Conservation (phyloP, 2,329 filamentous ascomycete species). For the Arachnopeziza araneosa region DNA sequence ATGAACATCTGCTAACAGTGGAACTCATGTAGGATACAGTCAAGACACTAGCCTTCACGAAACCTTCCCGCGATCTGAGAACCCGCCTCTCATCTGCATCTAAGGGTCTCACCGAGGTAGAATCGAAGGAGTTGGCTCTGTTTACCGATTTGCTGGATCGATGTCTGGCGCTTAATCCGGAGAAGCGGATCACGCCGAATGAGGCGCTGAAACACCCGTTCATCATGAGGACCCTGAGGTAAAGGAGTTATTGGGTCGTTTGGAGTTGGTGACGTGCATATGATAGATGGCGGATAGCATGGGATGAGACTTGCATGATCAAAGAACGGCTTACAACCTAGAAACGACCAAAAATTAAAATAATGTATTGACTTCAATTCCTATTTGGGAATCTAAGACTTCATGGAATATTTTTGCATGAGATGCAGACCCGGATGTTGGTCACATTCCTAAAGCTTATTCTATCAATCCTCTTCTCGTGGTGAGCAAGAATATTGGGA, state of each 20-base stretch:
- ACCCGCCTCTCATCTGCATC: conserved; percentile 71
- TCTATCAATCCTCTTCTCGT: not conserved
- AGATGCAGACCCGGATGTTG: not conserved
- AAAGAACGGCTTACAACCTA: not conserved
- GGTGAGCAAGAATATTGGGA: not conserved
- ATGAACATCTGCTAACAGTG: conserved; percentile 9
- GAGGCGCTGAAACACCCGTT: conserved; percentile 90
- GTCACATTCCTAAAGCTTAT: not conserved
- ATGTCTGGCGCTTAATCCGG: conserved; percentile 83
- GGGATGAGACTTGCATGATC: not conserved
- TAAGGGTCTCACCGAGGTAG: conserved; percentile 65
- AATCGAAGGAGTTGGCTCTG: conserved; percentile 70
- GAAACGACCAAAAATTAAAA: not conserved
- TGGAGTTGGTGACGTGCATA: not conserved
- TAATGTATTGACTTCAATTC: not conserved
- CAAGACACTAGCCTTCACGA: conserved; percentile 62
- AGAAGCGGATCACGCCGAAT: conserved; percentile 80
- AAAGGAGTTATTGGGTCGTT: conserved; percentile 1
- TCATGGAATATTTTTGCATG: not conserved
- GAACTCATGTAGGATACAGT: conserved; percentile 51
- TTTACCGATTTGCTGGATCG: conserved; percentile 87
- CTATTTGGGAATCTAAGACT: not conserved
- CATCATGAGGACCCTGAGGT: conserved; percentile 41
- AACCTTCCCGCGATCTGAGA: conserved; percentile 76
- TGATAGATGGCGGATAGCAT: not conserved